Evolutionary conservation across 2,329 filamentous ascomycete species (phyloP).

Genomic region (Zarea fungicola): DNA sequence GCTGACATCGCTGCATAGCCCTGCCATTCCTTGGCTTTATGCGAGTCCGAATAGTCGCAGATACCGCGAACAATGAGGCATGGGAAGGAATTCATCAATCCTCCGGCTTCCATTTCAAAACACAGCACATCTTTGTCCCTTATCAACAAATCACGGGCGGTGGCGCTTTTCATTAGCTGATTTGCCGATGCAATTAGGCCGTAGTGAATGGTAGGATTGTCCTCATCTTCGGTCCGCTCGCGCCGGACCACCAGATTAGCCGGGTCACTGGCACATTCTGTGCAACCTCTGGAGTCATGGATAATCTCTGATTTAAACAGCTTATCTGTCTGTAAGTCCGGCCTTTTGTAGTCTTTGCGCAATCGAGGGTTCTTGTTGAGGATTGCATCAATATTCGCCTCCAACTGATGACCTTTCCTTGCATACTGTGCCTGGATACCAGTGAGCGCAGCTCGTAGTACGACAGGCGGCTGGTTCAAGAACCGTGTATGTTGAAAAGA

Average conservation of each 20-base stretch:
- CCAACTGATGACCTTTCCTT: slow-evolving; percentile 15
- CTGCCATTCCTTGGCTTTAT: too few relatives aligned
- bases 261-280: not conserved
- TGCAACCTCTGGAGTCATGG: slow-evolving; percentile 3
- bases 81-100: too few relatives aligned
- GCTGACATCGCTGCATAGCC: not conserved
- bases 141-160: too few relatives aligned
- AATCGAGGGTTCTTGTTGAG: slow-evolving; percentile 14
- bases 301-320: slow-evolving; percentile 9
- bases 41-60: too few relatives aligned
- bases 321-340: slow-evolving; percentile 7
- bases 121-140: too few relatives aligned
- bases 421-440: slow-evolving; percentile 12
- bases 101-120: too few relatives aligned
- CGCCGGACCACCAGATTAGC: not conserved
- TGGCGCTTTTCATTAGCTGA: too few relatives aligned
- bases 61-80: too few relatives aligned
- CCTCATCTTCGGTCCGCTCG: not conserved
- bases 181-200: too few relatives aligned
- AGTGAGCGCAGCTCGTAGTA: slow-evolving; percentile 13
- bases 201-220: too few relatives aligned
- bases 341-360: slow-evolving; percentile 12
- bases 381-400: not conserved
- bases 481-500: slow-evolving; percentile 13
- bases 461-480: slow-evolving; percentile 17